Evolutionary conservation across 768 basidiomycete genomes (phyloP), one percentile per base, ranked within the genome.

Genomic region (Pulveroboletus sp.): DNA sequence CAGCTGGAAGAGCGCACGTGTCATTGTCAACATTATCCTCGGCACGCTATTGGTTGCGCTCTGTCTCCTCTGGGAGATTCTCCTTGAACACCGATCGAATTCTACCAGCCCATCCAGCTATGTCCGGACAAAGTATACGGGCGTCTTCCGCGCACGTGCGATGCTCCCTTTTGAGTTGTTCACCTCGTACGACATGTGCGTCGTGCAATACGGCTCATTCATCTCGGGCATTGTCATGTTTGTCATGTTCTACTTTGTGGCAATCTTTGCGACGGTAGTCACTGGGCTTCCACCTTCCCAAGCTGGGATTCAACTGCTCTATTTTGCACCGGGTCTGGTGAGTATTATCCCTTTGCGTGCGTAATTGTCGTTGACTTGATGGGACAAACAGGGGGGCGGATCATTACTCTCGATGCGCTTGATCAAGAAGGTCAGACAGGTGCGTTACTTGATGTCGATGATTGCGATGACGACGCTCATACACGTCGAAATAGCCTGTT

Each of bases 181-280:
- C 64, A 60, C 60, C 12, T 70, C 68, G 41, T 67, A 64, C 24
- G 73, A 79, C 52, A 55, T 79, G 37, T 71, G 68, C 42, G 67
- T 69, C 5, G 65, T 66, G 34, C 66, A 68, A 51, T 72, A 65
- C 49, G 69, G 57, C 16, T 65, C 69, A 16, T 71, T 76, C 45
- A 66, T 73, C 11, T 64, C 63, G 2, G 77, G 77, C 8, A 73
- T 79, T 59, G 68, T 80, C 49, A 73, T 73, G 69, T 63, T 78
- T 49, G 76, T 76, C 42, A 72, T 74, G 69, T 78, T 79, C 60
- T 80, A 80, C 57, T 79, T 80, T 51, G 67, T 79, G 36, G 68
- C 77, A 0, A 75, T 79, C 43, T 79, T 80, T 61, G 72, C 76
- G 62, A 71, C 70, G 19, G 65, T 77, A 56, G 77, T 75, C n/a